These are phyloP conservation scores for Chrysanthemum makinoi DNA, from an alignment of 129 eudicot species.

Conservation along the genomic window DNA sequence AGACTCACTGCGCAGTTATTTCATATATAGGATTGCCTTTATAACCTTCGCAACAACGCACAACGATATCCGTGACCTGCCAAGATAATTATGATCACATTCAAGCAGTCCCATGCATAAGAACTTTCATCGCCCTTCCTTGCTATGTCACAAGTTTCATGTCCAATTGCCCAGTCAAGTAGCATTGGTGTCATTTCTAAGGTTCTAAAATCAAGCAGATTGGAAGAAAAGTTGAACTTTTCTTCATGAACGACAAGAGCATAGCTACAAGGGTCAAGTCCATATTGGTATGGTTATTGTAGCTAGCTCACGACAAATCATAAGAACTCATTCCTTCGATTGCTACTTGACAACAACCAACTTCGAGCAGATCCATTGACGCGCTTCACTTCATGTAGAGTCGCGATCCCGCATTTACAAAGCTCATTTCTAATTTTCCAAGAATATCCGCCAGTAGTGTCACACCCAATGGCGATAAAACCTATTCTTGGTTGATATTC, in stretches of 20 bases:
- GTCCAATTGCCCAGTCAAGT: conserved; percentile 42
- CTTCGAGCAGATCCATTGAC: conserved; percentile 32
- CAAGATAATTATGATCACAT: conserved; percentile 9
- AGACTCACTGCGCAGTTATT: conserved; percentile 33
- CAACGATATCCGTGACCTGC: conserved; percentile 43
- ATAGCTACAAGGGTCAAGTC: conserved; percentile 38
- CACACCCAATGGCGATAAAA: conserved; percentile 33
- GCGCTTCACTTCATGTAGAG: conserved; percentile 2
- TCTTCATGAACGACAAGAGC: conserved; percentile 22
- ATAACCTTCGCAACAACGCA: conserved; percentile 34
- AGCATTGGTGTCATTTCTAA: conserved; percentile 13
- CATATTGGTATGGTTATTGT: conserved; percentile 5
- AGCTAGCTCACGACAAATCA: background rate
- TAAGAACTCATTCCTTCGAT: conserved; percentile 1
- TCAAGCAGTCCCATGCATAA: conserved; percentile 27
- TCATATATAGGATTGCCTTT: conserved; percentile 43
- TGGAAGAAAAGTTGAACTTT: conserved; percentile 18
- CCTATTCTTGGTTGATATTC: conserved; percentile 24
- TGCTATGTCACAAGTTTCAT: conserved; percentile 12
- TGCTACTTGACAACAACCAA: conserved; percentile 36
- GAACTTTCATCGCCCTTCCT: background rate
- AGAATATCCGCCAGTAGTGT: background rate
- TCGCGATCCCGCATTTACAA: conserved; percentile 10
- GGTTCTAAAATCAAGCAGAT: background rate
- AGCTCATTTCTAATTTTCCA: background rate